Evolutionary conservation across 2,329 filamentous ascomycete species (phyloP).

Genomic region (Calonectria leucothoes): DNA sequence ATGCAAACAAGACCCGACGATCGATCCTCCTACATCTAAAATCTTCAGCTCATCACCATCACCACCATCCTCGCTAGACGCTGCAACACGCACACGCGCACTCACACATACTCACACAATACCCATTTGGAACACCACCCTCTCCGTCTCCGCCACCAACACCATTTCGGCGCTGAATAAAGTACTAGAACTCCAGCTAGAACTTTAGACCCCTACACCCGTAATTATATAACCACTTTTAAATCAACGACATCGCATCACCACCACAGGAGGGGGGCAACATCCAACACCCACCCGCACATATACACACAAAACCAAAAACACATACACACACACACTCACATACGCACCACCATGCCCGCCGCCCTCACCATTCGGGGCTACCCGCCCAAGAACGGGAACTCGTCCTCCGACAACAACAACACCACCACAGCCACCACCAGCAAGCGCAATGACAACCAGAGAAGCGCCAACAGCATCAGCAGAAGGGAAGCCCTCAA

Average conservation of each 20-base stretch:
- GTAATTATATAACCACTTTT: not conserved
- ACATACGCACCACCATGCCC: conserved; percentile 31
- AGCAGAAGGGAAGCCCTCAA: conserved; percentile 15
- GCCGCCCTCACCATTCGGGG: conserved; percentile 41
- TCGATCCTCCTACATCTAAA: not conserved
- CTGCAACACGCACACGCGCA: conserved; percentile 13
- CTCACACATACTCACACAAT: conserved; percentile 19
- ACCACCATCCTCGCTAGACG: no score
- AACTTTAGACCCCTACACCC: not conserved
- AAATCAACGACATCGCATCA: not conserved
- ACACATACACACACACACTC: not conserved
- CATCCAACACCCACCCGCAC: not conserved
- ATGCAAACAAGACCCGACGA: conserved; percentile 21
- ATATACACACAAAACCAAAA: not conserved
- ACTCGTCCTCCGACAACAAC: conserved; percentile 31
- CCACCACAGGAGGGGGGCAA: no score
- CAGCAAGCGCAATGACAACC: conserved; percentile 18
- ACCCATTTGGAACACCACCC: not conserved
- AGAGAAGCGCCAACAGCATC: conserved; percentile 8
- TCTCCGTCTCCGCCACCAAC: not conserved
- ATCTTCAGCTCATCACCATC: not conserved
- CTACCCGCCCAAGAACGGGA: conserved; percentile 33
- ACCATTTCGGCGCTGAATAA: not conserved
- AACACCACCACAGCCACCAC: conserved; percentile 16
- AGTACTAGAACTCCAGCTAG: conserved; percentile 1